These are phyloP conservation scores for Metschnikowia baotianmanensis DNA, from an alignment of 805 yeast genomes.

Conservation along the genomic window DNA sequence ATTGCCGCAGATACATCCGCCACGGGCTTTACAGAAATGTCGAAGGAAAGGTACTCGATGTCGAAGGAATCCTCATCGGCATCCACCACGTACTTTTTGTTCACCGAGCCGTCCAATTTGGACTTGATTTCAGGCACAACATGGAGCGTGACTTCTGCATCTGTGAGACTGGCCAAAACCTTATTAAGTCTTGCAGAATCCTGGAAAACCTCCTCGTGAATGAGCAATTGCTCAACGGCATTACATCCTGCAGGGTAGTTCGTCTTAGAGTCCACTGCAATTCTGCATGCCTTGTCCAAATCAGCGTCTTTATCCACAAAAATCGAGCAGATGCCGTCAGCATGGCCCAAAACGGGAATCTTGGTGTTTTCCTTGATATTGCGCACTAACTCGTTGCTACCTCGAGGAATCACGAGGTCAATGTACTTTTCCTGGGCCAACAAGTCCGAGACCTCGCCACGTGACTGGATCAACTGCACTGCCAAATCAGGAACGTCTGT, in stretches of 20 bases:
- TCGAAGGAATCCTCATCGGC: conserved; percentile 70
- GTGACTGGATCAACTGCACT: conserved; percentile 81
- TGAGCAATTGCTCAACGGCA: conserved; percentile 84
- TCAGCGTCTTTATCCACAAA: conserved; percentile 80
- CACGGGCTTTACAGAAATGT: conserved; percentile 71
- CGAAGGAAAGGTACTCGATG: conserved; percentile 80
- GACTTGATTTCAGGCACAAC: conserved; percentile 51
- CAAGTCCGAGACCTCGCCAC: conserved; percentile 86
- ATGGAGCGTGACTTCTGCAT: conserved; percentile 72
- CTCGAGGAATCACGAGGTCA: conserved; percentile 95
- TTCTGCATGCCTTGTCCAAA: conserved; percentile 67
- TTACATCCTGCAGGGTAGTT: conserved; percentile 99
- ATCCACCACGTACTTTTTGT: conserved; percentile 36
- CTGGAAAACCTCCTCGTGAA: conserved; percentile 46
- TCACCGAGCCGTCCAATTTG: conserved; percentile 20
- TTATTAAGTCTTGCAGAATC: conserved; percentile 19
- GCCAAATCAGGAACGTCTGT: conserved; percentile 80
- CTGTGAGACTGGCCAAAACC: conserved; percentile 45
- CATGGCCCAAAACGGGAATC: conserved; percentile 97
- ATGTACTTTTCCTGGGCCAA: conserved; percentile 83
- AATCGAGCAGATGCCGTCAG: conserved; percentile 94
- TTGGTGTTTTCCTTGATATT: conserved; percentile 83
- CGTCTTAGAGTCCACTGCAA: conserved; percentile 84
- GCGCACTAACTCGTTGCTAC: conserved; percentile 90
- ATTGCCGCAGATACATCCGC: conserved; percentile 69